Evolutionary conservation across 345 rosid species (phyloP).

Genomic region (Eucalyptus camaldulensis): DNA sequence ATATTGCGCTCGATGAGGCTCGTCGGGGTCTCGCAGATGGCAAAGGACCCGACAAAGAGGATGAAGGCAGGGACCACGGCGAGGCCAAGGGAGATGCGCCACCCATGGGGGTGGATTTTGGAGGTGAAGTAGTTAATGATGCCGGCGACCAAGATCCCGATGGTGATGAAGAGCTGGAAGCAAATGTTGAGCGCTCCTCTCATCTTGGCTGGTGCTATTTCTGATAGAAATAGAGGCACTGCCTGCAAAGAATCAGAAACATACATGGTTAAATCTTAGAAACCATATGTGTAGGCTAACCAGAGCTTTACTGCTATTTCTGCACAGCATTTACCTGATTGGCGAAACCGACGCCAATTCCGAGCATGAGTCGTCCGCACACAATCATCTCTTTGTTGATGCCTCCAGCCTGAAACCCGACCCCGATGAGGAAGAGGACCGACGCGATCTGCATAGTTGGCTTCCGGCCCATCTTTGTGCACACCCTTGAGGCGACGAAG

Average conservation of each 20-base stretch:
- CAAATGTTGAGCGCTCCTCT: conserved; percentile 37
- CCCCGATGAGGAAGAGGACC: conserved; percentile 51
- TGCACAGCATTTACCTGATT: conserved; percentile 26
- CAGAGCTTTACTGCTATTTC: background rate
- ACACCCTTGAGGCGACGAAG: conserved; percentile 31
- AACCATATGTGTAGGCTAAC: background rate
- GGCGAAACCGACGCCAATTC: conserved; percentile 64
- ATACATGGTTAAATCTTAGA: background rate
- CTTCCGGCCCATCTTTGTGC: conserved; percentile 45
- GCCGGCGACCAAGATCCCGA: conserved; percentile 58
- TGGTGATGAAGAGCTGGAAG: conserved; percentile 63
- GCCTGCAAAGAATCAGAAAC: conserved; percentile 14
- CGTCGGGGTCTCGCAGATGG: conserved; percentile 48
- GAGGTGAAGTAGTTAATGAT: conserved; percentile 24
- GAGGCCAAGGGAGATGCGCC: conserved; percentile 23
- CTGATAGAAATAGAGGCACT: conserved; percentile 37
- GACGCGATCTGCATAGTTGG: conserved; percentile 75
- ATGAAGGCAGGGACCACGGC: conserved; percentile 32
- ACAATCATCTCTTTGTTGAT: conserved; percentile 32
- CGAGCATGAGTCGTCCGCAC: conserved; percentile 52
- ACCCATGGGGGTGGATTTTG: conserved; percentile 21
- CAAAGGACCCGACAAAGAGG: conserved; percentile 29
- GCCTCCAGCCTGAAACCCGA: conserved; percentile 26
- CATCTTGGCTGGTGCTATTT: conserved; percentile 28
- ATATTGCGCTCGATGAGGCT: conserved; percentile 46